A percentile compares a stretch with the other conserved stretches of the same genome.
phyloP scores from a whole-genome alignment of 805 yeast genomes.

The Starmera dryadoides region DNA sequence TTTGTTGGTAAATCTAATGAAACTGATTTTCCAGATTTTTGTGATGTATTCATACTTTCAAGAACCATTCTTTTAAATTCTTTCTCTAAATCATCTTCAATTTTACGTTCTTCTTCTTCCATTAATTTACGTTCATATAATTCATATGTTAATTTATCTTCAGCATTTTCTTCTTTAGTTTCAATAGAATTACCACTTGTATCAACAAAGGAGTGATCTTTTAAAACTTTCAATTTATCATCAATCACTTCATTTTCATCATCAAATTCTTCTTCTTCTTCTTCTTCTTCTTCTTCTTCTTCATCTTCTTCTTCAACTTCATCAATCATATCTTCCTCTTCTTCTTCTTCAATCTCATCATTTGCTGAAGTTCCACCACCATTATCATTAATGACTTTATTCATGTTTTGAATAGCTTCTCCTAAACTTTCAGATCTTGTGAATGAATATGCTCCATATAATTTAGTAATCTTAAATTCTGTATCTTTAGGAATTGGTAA shows the following conservation, averaged over 20 bases:
- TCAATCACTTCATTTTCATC: constrained; percentile 12
- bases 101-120: constrained; percentile 35
- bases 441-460: constrained; percentile 31
- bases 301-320: neutral
- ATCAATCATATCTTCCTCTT: neutral
- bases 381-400: constrained; percentile 18
- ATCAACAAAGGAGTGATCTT: constrained; percentile 18
- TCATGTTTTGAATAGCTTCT: constrained; percentile 37
- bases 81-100: constrained; percentile 46
- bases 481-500: constrained; percentile 59
- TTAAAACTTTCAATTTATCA: constrained; percentile 12
- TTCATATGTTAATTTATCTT: constrained; percentile 26
- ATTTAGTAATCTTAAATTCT: constrained; percentile 42
- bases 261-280: constrained; percentile 17
- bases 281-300: constrained; percentile 8
- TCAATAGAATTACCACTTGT: constrained; percentile 10
- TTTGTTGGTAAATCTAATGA: constrained; percentile 11
- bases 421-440: constrained; percentile 28
- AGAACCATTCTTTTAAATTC: constrained; percentile 46
- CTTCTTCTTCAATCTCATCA: neutral
- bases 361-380: constrained; percentile 8
- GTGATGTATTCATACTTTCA: constrained; percentile 36
- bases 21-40: constrained; percentile 5
- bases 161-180: constrained; percentile 22
- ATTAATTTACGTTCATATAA: constrained; percentile 29